Evolutionary conservation across 2,329 filamentous ascomycete genomes (phyloP).

Genomic region (Lachnellula hyalina): DNA sequence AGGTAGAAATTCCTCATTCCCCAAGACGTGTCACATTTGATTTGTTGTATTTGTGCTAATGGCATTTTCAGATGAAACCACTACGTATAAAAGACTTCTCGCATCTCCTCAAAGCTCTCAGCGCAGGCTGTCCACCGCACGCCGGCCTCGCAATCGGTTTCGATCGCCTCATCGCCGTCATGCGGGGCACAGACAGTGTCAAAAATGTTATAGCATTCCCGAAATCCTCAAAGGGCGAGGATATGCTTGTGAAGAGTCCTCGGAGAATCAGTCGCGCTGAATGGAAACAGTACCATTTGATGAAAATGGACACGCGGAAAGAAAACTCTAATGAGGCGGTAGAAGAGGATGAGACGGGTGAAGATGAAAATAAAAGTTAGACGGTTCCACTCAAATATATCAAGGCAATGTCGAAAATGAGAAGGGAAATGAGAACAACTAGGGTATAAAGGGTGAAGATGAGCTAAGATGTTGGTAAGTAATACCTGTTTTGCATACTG

Average conservation of each 20-base stretch:
- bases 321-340: neutral
- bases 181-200: conserved; percentile 72
- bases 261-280: conserved; percentile 55
- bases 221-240: conserved; percentile 86
- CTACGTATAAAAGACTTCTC: conserved; percentile 73
- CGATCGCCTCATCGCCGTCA: conserved; percentile 75
- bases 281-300: conserved; percentile 25
- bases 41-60: neutral
- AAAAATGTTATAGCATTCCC: conserved; percentile 96
- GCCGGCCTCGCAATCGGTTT: conserved; percentile 91
- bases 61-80: conserved; percentile 32
- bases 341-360: neutral
- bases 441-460: neutral
- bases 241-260: conserved; percentile 76
- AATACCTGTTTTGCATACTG: neutral
- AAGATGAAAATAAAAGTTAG: neutral
- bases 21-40: neutral
- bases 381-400: neutral
- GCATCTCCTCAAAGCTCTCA: conserved; percentile 77
- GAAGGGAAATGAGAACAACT: neutral
- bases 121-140: conserved; percentile 87
- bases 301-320: neutral
- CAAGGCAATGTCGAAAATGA: neutral
- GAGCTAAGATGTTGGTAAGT: neutral
- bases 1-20: conserved; percentile 32